Evolutionary conservation across 257 asterid genomes (phyloP), one percentile per base, ranked within the genome.

Genomic region (Mentha longifolia): DNA sequence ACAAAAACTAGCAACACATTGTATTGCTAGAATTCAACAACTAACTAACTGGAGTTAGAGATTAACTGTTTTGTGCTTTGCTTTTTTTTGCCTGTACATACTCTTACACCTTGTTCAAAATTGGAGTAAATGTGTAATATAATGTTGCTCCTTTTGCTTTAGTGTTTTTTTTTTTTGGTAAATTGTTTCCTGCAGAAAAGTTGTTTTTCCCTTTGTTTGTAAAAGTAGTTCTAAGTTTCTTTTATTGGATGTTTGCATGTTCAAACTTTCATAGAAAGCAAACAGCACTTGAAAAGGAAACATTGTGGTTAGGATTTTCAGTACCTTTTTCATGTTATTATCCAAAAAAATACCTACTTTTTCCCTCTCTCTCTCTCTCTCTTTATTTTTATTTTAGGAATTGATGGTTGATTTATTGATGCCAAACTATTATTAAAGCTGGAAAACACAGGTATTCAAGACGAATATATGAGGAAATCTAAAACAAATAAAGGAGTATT

Each of bases 11-110:
- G 77, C 77, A 39, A 71, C 54, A 77, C 60, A 71, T 62, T 62
- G 33, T 43, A 35, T 33, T 61, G 63, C 28, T 17, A 11, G 69
- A 63, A 55, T 76, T 74, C 63, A 77, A 74, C 60, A 43, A 39
- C 80, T 28, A 65, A 73, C 87, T 79, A 80, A 85, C 88, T 41
- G 65, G 61, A 74, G 80, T 82, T 67, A 77, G 56, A 46, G 73
- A 43, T 61, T 13, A 67, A 60, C 65, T 76, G 76, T 75, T 68
- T 63, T 65, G 70, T 39, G 57, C 51, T 76, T 31, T 28, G 39
- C 64, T 68, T 61, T 64, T 64, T 70, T 64, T 73, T 58, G 37
- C 76, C 68, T 72, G 76, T 73, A 63, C 63, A 83, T 83, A 79
- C 80, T 77, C 80, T 77, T 66, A 35, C 30, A 57, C 22, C 20